Evolutionary conservation across 768 basidiomycete genomes (phyloP).

Genomic region (Leccinum incarnatum): DNA sequence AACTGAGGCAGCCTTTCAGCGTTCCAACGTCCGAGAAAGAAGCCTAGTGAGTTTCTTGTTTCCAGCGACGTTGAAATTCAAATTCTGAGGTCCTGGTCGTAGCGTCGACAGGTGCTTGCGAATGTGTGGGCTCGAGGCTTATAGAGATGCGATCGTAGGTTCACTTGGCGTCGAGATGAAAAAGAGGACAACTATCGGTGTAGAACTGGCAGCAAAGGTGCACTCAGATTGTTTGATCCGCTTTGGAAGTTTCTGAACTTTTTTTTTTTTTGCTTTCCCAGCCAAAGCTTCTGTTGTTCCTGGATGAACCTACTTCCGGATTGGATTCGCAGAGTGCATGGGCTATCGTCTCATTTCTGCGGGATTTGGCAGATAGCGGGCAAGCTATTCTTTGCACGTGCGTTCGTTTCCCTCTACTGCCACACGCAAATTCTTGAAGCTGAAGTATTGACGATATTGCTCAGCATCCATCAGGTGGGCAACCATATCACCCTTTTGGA

Average conservation of each 20-base stretch:
- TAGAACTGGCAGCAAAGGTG: conserved; percentile 79
- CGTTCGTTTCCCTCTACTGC: conserved; percentile 21
- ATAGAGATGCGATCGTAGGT: conserved; percentile 67
- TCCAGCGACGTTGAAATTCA: not conserved
- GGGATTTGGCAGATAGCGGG: conserved; percentile 73
- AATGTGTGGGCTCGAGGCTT: conserved; percentile 63
- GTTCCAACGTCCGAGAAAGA: conserved; percentile 72
- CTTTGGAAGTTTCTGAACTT: not conserved
- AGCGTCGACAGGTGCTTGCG: conserved; percentile 55
- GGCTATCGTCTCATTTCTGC: conserved; percentile 75
- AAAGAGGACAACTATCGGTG: conserved; percentile 84
- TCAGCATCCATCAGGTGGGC: conserved; percentile 40
- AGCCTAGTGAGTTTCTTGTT: conserved; percentile 41
- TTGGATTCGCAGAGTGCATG: conserved; percentile 86
- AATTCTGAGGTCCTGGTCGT: not conserved
- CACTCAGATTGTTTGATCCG: not conserved
- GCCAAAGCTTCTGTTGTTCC: conserved; percentile 79
- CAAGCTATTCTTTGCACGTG: conserved; percentile 91
- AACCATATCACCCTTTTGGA: not conserved
- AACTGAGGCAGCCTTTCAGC: conserved; percentile 66
- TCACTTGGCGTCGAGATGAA: conserved; percentile 67
- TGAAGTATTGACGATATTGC: not conserved
- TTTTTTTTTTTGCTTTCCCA: conserved; percentile 15
- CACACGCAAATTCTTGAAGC: not conserved
- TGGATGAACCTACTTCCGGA: conserved; percentile 89